phyloP scores from a whole-genome alignment of 2,329 filamentous ascomycete genomes.

The Claviceps citrina region DNA sequence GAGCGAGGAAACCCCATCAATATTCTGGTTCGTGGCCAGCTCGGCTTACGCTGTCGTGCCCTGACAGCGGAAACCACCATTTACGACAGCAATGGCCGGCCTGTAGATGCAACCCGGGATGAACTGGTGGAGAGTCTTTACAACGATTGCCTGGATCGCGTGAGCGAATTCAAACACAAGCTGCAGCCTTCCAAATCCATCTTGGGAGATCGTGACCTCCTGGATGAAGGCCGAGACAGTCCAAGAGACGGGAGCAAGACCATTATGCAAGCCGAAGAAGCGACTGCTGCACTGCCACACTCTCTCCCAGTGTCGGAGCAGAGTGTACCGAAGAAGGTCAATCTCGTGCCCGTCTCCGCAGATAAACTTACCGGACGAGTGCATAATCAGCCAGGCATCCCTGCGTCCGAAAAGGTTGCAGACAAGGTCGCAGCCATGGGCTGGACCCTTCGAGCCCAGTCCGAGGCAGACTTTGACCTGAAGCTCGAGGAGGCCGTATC shows the following conservation, averaged over 20 bases:
- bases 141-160: conserved; percentile 85
- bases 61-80: conserved; percentile 70
- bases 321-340: conserved; percentile 35
- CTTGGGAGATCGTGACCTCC: conserved; percentile 66
- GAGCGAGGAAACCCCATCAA: conserved; percentile 90
- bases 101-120: conserved; percentile 67
- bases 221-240: conserved; percentile 71
- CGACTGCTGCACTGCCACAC: conserved; percentile 43
- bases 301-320: conserved; percentile 38
- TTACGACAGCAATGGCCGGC: conserved; percentile 66
- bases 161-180: conserved; percentile 80
- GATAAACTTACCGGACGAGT: conserved; percentile 58
- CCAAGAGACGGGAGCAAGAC: conserved; percentile 53
- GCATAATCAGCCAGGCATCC: conserved; percentile 54
- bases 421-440: conserved; percentile 68
- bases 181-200: conserved; percentile 52
- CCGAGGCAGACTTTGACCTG: conserved; percentile 49
- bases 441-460: conserved; percentile 56
- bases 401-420: conserved; percentile 56
- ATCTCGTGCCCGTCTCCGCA: conserved; percentile 47
- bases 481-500: conserved; percentile 53
- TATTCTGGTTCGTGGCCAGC: conserved; percentile 75
- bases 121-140: conserved; percentile 78
- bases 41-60: conserved; percentile 72
- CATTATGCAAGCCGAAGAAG: conserved; percentile 56